phyloP scores from a whole-genome alignment of 2,329 filamentous ascomycete species.

The Penicillium crustosum region DNA sequence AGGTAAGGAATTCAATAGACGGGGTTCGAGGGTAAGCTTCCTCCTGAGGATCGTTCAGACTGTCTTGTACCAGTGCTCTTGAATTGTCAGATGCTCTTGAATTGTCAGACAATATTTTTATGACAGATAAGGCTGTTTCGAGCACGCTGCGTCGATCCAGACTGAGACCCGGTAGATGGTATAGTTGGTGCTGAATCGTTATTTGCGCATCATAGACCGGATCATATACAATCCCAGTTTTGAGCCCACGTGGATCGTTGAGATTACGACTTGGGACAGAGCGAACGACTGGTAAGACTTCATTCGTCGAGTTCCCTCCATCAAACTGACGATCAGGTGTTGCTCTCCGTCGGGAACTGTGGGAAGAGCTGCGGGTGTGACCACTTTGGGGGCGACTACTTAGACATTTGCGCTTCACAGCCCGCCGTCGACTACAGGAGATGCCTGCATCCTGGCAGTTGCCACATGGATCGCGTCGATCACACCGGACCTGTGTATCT shows the following conservation, averaged over 20 bases:
- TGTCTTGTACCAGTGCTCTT: not conserved
- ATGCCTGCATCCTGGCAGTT: constrained; percentile 24
- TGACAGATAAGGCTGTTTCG: constrained; percentile 16
- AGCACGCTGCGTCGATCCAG: constrained; percentile 13
- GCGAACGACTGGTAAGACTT: not conserved
- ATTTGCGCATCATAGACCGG: constrained; percentile 20
- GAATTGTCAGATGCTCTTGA: not conserved
- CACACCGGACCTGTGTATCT: constrained; percentile 23
- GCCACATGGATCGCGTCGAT: constrained; percentile 23
- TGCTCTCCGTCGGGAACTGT: not conserved
- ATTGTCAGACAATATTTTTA: constrained; percentile 5
- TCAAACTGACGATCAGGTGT: not conserved
- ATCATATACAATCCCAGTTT: constrained; percentile 10
- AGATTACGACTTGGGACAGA: not conserved
- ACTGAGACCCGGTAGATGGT: constrained; percentile 7
- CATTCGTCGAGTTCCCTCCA: not conserved
- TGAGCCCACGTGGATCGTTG: not conserved
- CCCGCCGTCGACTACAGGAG: constrained; percentile 13
- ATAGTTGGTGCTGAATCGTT: constrained; percentile 12
- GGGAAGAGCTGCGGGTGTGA: not conserved
- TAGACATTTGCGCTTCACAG: constrained; percentile 6
- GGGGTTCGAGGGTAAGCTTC: constrained; percentile 9
- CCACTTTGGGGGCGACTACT: not conserved
- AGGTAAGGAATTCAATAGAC: constrained; percentile 19
- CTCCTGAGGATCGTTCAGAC: not conserved